Evolutionary conservation across 2,329 filamentous ascomycete species (phyloP).

Genomic region (Aspergillus unguis): DNA sequence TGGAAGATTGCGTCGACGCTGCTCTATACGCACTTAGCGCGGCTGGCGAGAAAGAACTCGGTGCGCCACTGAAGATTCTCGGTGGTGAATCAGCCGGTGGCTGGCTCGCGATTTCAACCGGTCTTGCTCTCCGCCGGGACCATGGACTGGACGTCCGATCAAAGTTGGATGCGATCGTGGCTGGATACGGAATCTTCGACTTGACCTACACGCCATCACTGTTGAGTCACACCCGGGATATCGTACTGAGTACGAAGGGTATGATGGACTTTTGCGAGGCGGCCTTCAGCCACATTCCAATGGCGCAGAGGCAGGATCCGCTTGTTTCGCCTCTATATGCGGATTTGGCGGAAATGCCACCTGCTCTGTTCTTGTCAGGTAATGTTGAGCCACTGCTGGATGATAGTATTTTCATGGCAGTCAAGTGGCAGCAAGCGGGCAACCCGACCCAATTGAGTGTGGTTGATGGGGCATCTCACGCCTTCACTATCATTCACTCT

Average conservation of each 20-base stretch:
- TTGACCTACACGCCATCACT: neutral
- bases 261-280: slow-evolving; percentile 1
- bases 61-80: neutral
- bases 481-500: slow-evolving; percentile 3
- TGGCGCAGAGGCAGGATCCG: neutral
- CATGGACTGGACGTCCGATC: neutral
- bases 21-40: neutral
- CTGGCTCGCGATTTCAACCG: neutral
- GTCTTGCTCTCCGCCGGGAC: neutral
- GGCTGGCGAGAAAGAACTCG: neutral
- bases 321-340: neutral
- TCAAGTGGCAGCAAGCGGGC: neutral
- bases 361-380: neutral
- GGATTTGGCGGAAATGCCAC: neutral
- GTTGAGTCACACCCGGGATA: neutral
- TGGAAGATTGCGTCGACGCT: neutral
- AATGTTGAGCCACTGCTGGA: neutral
- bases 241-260: neutral
- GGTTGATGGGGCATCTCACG: slow-evolving; percentile 1
- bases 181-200: neutral
- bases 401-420: slow-evolving; percentile 3
- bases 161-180: neutral
- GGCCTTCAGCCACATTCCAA: neutral
- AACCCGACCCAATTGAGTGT: neutral
- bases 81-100: neutral